These are phyloP conservation scores for Debaryomyces hansenii DNA, from an alignment of 805 yeast genomes.

Conservation along the genomic window DNA sequence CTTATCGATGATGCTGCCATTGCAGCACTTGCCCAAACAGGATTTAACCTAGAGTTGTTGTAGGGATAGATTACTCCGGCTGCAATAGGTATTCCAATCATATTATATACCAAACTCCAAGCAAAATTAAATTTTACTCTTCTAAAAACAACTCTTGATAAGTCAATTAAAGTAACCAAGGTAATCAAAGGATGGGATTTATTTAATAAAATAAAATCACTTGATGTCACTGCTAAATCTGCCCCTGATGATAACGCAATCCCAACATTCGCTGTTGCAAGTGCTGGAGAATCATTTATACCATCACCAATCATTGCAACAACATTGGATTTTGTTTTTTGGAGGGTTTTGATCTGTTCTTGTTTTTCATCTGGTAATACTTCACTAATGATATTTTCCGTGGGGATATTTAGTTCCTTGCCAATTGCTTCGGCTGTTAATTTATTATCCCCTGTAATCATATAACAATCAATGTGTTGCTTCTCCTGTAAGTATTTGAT, in stretches of 20 bases:
- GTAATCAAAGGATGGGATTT: conserved; percentile 51
- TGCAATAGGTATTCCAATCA: conserved; percentile 61
- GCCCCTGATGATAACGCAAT: conserved; percentile 76
- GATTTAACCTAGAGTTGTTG: conserved; percentile 51
- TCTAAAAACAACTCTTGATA: conserved; percentile 49
- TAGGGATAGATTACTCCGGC: conserved; percentile 67
- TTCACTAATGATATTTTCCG: conserved; percentile 57
- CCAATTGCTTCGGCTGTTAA: conserved; percentile 71
- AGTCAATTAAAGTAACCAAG: conserved; percentile 53
- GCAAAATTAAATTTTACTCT: conserved; percentile 58
- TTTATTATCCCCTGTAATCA: conserved; percentile 75
- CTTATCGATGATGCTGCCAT: conserved; percentile 62
- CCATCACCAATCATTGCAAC: conserved; percentile 98
- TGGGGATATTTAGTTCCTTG: conserved; percentile 53
- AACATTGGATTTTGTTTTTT: conserved; percentile 29
- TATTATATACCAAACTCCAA: conserved; percentile 60
- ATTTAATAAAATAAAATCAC: conserved; percentile 68
- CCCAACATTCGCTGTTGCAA: conserved; percentile 74
- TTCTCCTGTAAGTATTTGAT: conserved; percentile 34
- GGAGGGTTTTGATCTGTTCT: conserved; percentile 55
- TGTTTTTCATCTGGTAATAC: conserved; percentile 77
- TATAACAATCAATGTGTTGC: conserved; percentile 60
- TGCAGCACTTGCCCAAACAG: conserved; percentile 69
- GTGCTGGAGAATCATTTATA: conserved; percentile 88
- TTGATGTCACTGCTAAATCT: conserved; percentile 71